Conservation (phyloP, 371 early-diverging fungal genomes). For the Synchytrium microbalum region DNA sequence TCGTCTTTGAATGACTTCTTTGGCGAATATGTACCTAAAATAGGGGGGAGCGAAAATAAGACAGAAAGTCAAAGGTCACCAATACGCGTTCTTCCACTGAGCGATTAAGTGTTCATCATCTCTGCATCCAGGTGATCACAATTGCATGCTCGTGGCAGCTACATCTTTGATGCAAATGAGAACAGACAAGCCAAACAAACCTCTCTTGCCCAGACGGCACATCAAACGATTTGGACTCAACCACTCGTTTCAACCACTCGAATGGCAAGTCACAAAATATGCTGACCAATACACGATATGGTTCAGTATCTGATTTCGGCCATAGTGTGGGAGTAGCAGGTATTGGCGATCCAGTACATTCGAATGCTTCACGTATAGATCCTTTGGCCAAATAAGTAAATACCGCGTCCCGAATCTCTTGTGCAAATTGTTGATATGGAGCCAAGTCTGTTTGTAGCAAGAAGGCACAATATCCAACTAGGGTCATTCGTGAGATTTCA, state of each 20-base stretch:
- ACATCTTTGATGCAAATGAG: not conserved
- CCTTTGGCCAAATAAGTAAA: slow-evolving; percentile 34
- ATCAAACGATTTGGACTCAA: slow-evolving; percentile 38
- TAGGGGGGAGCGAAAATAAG: not conserved
- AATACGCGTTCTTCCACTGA: not conserved
- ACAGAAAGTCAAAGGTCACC: not conserved
- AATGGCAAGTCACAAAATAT: slow-evolving; percentile 44
- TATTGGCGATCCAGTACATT: slow-evolving; percentile 14
- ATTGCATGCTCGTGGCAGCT: not conserved
- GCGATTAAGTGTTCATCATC: not conserved
- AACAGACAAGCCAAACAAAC: slow-evolving; percentile 19
- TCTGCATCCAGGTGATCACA: too few relatives aligned
- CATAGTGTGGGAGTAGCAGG: too few relatives aligned
- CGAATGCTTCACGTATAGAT: slow-evolving; percentile 32
- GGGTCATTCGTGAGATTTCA: slow-evolving; percentile 27
- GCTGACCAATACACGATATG: slow-evolving; percentile 32
- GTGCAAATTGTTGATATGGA: slow-evolving; percentile 17
- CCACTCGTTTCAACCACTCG: slow-evolving; percentile 47
- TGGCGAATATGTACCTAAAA: slow-evolving; percentile 35
- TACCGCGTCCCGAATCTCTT: slow-evolving; percentile 30
- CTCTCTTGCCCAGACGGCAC: slow-evolving; percentile 43
- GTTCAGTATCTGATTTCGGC: slow-evolving; percentile 34
- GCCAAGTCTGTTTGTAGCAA: slow-evolving; percentile 20
- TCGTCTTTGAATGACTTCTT: slow-evolving; percentile 36
- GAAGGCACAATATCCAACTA: slow-evolving; percentile 37